Conservation (phyloP, 2,329 filamentous ascomycete species). For the Elsinoe batatas region DNA sequence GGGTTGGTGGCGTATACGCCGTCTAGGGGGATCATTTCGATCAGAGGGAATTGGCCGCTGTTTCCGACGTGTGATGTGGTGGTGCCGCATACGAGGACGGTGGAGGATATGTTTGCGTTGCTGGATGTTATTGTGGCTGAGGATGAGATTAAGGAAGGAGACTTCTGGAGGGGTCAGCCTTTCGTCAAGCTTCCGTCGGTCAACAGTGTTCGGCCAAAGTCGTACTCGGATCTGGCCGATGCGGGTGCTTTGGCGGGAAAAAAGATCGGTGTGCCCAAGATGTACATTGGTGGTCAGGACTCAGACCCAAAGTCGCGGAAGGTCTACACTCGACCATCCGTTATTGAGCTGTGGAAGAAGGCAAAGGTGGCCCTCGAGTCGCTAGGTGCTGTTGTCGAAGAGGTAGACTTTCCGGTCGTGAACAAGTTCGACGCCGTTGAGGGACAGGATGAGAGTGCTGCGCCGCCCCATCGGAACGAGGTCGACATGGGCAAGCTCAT, state of each 20-base stretch:
- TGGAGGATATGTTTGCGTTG: slow-evolving; percentile 42
- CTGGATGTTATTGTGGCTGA: slow-evolving; percentile 39
- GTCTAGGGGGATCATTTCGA: slow-evolving; percentile 42
- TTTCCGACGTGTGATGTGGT: slow-evolving; percentile 48
- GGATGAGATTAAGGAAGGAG: slow-evolving; percentile 35
- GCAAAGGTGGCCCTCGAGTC: slow-evolving; percentile 30
- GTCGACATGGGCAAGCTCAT: slow-evolving; percentile 41
- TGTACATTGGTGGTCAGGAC: slow-evolving; percentile 40
- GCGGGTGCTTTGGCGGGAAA: slow-evolving; percentile 32
- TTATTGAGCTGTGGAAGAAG: slow-evolving; percentile 29
- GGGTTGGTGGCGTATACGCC: slow-evolving; percentile 47
- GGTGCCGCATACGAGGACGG: slow-evolving; percentile 43
- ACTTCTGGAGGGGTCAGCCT: slow-evolving; percentile 47
- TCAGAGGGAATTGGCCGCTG: slow-evolving; percentile 45
- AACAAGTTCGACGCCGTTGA: slow-evolving; percentile 36
- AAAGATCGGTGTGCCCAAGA: slow-evolving; percentile 40
- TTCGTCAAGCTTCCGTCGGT: slow-evolving; percentile 34
- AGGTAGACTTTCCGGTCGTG: slow-evolving; percentile 38
- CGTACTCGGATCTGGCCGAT: slow-evolving; percentile 27
- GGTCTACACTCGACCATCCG: slow-evolving; percentile 28
- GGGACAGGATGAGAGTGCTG: slow-evolving; percentile 33
- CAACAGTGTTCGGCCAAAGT: slow-evolving; percentile 22
- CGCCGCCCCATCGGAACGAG: slow-evolving; percentile 38
- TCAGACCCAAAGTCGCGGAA: slow-evolving; percentile 23
- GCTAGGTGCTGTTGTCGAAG: slow-evolving; percentile 35